Evolutionary conservation across 108 stramenopile genomes (phyloP), one percentile per base, ranked within the genome.

Genomic region (Skeletonema marinoi): DNA sequence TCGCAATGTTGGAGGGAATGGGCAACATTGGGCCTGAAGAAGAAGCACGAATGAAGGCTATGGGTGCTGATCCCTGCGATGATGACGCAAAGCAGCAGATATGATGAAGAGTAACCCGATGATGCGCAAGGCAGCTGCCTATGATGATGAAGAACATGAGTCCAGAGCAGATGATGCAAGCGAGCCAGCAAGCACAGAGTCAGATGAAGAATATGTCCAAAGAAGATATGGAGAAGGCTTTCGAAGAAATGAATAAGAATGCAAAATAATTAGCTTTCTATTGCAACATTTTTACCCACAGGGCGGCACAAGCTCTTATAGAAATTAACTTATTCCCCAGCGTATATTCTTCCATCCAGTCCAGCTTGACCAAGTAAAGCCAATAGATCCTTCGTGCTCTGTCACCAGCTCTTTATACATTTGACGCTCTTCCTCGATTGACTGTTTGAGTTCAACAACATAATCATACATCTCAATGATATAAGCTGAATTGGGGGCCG

Each of bases 321-420:
- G 54, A 56, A 16, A 56, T 29, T 25, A 2, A 10, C 17, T 56
- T 25, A 56, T 56, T 56, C 54, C 21, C 7, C 54, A 56, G 7
- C 21, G 25, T 56, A 56, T 10, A 41, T 12, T 56, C 21, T 72
- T 61, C 60, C 39, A 72, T 72, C 60, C 31, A 72, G 41, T 16
- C 71, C 74, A 38, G 66, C 21, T 59, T 81, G 70, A 14, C 75
- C 81, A n/a, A 82, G 42, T 35, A 94, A 59, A 4, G 93, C 91
- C 62, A 94, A 72, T 13, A 91, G 66, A 31, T 90, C 88, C 13
- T 94, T 94, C 93, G 59, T 90, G 86, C 65, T 92, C 91, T 21
- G 68, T 60, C 38, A 91, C 67, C 46, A 90, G 60, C n/a, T 88
- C 88, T 51, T 81, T 71, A 61, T 90, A 88, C 79, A 88, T 82